These are phyloP conservation scores for Hanseniaspora opuntiae DNA, from an alignment of 805 yeast genomes.

Conservation along the genomic window DNA sequence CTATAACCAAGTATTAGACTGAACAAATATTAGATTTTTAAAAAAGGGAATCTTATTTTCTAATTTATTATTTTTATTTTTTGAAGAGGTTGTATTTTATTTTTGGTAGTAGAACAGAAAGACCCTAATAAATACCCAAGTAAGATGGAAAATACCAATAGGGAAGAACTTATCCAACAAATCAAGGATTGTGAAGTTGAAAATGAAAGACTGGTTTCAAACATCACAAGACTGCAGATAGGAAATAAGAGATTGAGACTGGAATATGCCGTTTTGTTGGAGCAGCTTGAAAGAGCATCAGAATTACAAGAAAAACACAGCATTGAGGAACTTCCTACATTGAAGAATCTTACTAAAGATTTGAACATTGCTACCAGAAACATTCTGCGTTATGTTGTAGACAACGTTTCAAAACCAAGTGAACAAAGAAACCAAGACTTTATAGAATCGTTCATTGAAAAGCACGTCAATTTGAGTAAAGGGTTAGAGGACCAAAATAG, in stretches of 20 bases:
- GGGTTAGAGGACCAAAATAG: background rate
- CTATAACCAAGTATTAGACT: background rate
- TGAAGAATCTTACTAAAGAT: conserved; percentile 7
- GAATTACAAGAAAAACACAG: background rate
- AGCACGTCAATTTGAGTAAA: background rate
- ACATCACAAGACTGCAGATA: conserved; percentile 5
- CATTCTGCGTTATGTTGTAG: background rate
- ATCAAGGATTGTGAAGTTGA: background rate
- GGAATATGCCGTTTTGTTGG: conserved; percentile 70
- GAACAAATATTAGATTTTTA: too few species aligned
- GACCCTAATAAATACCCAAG: background rate
- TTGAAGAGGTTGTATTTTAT: too few species aligned
- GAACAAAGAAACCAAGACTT: conserved; percentile 6
- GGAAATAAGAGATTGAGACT: conserved; percentile 50
- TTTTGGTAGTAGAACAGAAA: background rate
- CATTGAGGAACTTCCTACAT: conserved; percentile 6
- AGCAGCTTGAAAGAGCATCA: conserved; percentile 44
- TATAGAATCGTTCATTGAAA: background rate
- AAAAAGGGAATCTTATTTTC: too few species aligned
- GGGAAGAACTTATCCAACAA: background rate
- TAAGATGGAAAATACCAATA: background rate
- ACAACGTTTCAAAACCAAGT: background rate
- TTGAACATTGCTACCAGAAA: conserved; percentile 5
- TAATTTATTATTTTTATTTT: too few species aligned
- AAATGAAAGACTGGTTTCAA: conserved; percentile 1